Percentiles rank a stretch among this genome's conserved stretches.
Conservation (phyloP, 1,139 yeast species). For the Pichia kudriavzevii region DNA sequence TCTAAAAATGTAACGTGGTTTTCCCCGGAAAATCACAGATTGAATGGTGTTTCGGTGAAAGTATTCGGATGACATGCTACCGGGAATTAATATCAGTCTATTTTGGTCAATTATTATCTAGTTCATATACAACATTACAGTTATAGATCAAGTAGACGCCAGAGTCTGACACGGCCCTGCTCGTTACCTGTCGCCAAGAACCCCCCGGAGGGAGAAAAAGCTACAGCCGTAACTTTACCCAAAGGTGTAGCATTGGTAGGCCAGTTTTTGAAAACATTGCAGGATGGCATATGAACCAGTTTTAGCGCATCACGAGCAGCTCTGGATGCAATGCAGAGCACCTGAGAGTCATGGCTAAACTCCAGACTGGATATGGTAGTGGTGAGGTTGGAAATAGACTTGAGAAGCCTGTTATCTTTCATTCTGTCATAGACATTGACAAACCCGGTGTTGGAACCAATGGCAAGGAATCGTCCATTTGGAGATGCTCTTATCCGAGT, state of each 20-base stretch:
- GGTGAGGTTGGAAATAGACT: slow-evolving; percentile 68
- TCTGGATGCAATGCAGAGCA: slow-evolving; percentile 78
- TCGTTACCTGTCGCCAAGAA: slow-evolving; percentile 88
- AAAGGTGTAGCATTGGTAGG: slow-evolving; percentile 95
- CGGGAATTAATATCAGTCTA: no score
- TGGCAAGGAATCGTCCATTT: slow-evolving; percentile 73
- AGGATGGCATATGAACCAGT: slow-evolving; percentile 81
- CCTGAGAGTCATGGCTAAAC: slow-evolving; percentile 85
- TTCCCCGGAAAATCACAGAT: no score
- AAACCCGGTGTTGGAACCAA: slow-evolving; percentile 84
- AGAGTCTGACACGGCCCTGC: slow-evolving; percentile 81
- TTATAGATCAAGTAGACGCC: slow-evolving; percentile 75
- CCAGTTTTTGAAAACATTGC: slow-evolving; percentile 88
- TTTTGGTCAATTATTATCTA: no score
- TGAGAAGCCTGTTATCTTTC: slow-evolving; percentile 38
- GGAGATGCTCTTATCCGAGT: slow-evolving; percentile 55
- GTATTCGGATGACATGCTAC: no score
- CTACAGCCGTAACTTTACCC: slow-evolving; percentile 81
- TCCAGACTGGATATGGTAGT: slow-evolving; percentile 69
- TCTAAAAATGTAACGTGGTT: no score
- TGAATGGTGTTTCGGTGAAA: no score
- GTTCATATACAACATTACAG: no score
- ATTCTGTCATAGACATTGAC: slow-evolving; percentile 76
- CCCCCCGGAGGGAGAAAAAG: slow-evolving; percentile 75
- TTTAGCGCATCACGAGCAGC: slow-evolving; percentile 82